These are phyloP conservation scores for Eutrema japonicum DNA, from an alignment of 345 rosid species.

Conservation along the genomic window DNA sequence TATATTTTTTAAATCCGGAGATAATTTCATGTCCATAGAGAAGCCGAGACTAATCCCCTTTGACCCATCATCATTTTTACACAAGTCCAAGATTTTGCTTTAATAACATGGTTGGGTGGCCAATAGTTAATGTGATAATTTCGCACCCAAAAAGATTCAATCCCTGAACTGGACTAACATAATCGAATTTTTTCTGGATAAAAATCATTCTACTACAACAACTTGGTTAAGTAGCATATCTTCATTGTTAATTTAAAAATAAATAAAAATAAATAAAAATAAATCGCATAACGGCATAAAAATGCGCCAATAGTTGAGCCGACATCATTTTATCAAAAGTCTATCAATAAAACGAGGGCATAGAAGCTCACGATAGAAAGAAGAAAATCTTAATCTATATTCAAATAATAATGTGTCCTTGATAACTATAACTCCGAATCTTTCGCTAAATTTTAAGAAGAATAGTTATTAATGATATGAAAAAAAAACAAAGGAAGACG, in stretches of 20 bases:
- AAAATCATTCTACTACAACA: too few species aligned
- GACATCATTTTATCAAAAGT: constrained; percentile 24
- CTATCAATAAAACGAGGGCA: background rate
- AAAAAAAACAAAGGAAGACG: constrained; percentile 4
- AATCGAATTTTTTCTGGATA: too few species aligned
- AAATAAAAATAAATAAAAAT: background rate
- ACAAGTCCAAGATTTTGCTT: too few species aligned
- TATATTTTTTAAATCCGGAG: too few species aligned
- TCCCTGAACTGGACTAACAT: too few species aligned
- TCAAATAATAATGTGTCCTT: background rate
- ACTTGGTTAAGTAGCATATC: background rate
- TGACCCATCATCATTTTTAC: too few species aligned
- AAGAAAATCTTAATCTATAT: background rate
- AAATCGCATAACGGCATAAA: background rate
- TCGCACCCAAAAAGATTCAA: too few species aligned
- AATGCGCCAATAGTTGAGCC: constrained; percentile 38
- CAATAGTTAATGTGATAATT: too few species aligned
- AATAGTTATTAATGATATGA: constrained; percentile 3
- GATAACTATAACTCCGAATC: constrained; percentile 28
- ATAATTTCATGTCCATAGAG: too few species aligned
- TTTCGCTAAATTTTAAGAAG: constrained; percentile 23
- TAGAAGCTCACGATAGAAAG: constrained; percentile 23
- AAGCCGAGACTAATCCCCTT: too few species aligned
- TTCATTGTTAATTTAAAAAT: background rate
- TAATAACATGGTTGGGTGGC: too few species aligned